Evolutionary conservation across 257 asterid species (phyloP), one percentile per base, ranked within the genome.

Genomic region (Cinchona pubescens): DNA sequence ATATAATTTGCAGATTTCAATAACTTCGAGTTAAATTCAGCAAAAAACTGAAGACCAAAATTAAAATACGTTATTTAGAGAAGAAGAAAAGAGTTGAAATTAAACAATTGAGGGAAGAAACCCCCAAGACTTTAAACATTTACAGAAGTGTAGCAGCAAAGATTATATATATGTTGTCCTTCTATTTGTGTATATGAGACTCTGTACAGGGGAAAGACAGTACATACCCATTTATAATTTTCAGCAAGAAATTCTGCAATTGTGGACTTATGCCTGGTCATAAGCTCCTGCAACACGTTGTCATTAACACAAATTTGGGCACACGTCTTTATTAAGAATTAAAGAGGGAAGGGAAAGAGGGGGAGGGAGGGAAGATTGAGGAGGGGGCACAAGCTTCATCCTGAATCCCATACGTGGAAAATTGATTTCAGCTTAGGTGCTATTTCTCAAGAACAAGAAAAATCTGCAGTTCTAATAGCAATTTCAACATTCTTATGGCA

Each of bases 261-360:
- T 25, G 97, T 91, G 81, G 99, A 92, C 82, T 95, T 95, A 68
- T 95, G 99, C 84, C 98, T 86, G 70, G 96, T 92, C 81, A 81
- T 67, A 67, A 95, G 97, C 89, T 91, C 99, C 97, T 94, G 91
- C 7, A 80, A 62, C 23, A 72, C 66, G 79, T 81, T 38, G 56
- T 56, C 82, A 45, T 29, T 74, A 55, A 55, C 35, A 35, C 73
- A 65, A 27, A 61, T 71, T 72, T 40, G 23, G 18, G 65, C 66
- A 73, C 67, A n/a, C 62, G 61, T 42, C 49, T 55, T 49, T 25
- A 48, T 69, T 3, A 29, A 71, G 30, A 29, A 58, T 30, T 38
- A 61, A 21, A 25, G 19, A 61, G n/a, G 29, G n/a, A n/a, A n/a
- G n/a, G n/a, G n/a, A n/a, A n/a, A n/a, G n/a, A n/a, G n/a, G n/a